Conservation (phyloP, 805 yeast genomes). For the Kodamaea hsintzibuensis region DNA sequence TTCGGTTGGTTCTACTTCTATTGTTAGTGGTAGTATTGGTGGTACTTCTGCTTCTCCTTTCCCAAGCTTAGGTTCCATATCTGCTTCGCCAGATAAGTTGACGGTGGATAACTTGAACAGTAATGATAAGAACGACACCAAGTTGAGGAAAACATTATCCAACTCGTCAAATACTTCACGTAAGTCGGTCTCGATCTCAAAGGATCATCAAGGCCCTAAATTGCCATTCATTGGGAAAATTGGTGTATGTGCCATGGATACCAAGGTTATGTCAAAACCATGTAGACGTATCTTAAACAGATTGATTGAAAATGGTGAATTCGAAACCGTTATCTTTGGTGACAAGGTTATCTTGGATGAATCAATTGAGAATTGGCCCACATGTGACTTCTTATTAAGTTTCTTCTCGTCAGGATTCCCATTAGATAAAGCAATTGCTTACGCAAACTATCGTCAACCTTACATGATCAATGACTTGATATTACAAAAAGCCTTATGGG, state of each 20-base stretch:
- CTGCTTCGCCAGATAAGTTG: slow-evolving; percentile 11
- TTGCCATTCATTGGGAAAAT: slow-evolving; percentile 83
- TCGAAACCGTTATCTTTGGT: slow-evolving; percentile 95
- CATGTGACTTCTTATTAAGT: slow-evolving; percentile 91
- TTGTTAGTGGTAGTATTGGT: neutral
- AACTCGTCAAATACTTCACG: slow-evolving; percentile 35
- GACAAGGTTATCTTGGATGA: slow-evolving; percentile 96
- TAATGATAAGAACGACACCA: slow-evolving; percentile 17
- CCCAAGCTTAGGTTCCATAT: neutral
- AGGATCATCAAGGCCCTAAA: slow-evolving; percentile 47
- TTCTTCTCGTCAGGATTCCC: slow-evolving; percentile 98
- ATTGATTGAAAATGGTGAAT: slow-evolving; percentile 88
- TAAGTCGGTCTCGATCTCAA: slow-evolving; percentile 33
- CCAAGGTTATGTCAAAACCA: slow-evolving; percentile 93
- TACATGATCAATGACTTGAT: slow-evolving; percentile 83
- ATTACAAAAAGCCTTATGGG: slow-evolving; percentile 97
- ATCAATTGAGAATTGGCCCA: slow-evolving; percentile 95
- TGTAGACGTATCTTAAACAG: slow-evolving; percentile 88
- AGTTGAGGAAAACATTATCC: slow-evolving; percentile 37
- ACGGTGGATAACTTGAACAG: slow-evolving; percentile 19
- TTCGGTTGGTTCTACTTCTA: neutral
- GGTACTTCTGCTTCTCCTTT: neutral
- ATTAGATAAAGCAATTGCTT: slow-evolving; percentile 88
- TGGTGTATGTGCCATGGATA: slow-evolving; percentile 99
- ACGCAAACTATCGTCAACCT: slow-evolving; percentile 87